A percentile compares a stretch with the other conserved stretches of the same genome.
Evolutionary conservation across 2,329 filamentous ascomycete genomes (phyloP).

Genomic region (Clarireedia monteithiana): DNA sequence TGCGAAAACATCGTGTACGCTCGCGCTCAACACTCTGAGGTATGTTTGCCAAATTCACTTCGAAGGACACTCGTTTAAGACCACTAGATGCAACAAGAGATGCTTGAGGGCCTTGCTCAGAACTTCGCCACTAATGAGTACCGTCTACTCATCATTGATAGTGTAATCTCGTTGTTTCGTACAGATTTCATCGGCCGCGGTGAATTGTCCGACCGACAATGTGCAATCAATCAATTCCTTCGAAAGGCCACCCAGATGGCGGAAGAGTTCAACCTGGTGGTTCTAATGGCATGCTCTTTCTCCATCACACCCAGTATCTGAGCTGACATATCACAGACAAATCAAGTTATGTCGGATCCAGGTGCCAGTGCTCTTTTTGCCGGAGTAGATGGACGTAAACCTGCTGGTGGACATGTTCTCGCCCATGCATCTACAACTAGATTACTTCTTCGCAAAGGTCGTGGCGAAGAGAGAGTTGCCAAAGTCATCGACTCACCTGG

Average conservation of each 20-base stretch:
- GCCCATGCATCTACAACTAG: conserved; percentile 62
- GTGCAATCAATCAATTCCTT: conserved; percentile 59
- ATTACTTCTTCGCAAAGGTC: conserved; percentile 58
- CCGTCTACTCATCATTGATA: conserved; percentile 60
- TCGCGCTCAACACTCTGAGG: conserved; percentile 57
- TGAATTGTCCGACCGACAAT: conserved; percentile 60
- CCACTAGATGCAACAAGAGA: conserved; percentile 48
- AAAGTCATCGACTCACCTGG: conserved; percentile 62
- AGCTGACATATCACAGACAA: conserved; percentile 41
- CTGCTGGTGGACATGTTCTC: conserved; percentile 59
- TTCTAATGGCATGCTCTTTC: conserved; percentile 43
- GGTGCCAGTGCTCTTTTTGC: conserved; percentile 61
- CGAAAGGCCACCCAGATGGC: conserved; percentile 57
- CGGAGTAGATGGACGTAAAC: conserved; percentile 59
- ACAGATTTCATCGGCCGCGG: conserved; percentile 60
- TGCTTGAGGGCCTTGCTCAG: conserved; percentile 52
- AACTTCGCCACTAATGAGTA: conserved; percentile 57
- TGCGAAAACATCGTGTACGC: conserved; percentile 62
- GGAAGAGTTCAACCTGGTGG: conserved; percentile 62
- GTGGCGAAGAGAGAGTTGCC: conserved; percentile 62
- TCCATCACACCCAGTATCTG: background rate
- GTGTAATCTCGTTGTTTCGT: conserved; percentile 62
- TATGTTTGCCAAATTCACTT: conserved; percentile 9
- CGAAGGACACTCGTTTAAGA: conserved; percentile 5
- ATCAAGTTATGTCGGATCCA: conserved; percentile 64